Evolutionary conservation across 345 rosid species (phyloP).

Genomic region (Aegle marmelos): DNA sequence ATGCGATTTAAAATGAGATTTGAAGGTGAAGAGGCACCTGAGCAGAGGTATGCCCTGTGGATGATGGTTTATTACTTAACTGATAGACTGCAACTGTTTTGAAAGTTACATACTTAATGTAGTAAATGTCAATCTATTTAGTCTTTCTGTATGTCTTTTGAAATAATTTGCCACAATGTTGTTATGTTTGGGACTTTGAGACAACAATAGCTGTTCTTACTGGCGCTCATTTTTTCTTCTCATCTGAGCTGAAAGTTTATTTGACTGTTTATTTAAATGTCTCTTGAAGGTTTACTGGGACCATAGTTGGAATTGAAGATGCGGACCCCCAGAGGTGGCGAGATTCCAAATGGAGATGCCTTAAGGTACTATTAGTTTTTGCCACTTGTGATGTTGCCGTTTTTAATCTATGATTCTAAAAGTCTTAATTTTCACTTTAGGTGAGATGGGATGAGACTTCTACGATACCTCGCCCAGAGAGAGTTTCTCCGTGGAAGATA

Average conservation of each 20-base stretch:
- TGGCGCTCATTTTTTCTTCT: background rate
- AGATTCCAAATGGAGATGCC: constrained; percentile 79
- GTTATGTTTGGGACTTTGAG: background rate
- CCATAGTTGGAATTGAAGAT: constrained; percentile 73
- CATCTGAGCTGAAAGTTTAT: background rate
- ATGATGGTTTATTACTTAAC: background rate
- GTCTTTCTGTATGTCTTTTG: background rate
- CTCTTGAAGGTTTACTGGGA: constrained; percentile 65
- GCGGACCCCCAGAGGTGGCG: constrained; percentile 57
- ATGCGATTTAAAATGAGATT: constrained; percentile 92
- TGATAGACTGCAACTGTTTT: background rate
- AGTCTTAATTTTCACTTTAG: constrained; percentile 29
- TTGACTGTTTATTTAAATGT: background rate
- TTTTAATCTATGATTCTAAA: background rate
- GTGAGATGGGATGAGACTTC: constrained; percentile 90
- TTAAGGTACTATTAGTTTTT: constrained; percentile 47
- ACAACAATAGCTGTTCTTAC: background rate
- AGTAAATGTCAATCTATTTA: background rate
- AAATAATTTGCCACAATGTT: background rate
- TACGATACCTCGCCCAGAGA: constrained; percentile 66
- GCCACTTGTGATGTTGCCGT: background rate
- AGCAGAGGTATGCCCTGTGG: constrained; percentile 52
- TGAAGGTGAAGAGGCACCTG: constrained; percentile 92
- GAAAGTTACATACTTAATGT: background rate
- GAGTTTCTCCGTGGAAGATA: constrained; percentile 89